Evolutionary conservation across 2,329 filamentous ascomycete species (phyloP), one percentile per base, ranked within the genome.

Genomic region (Pseudogymnoascus sp.): DNA sequence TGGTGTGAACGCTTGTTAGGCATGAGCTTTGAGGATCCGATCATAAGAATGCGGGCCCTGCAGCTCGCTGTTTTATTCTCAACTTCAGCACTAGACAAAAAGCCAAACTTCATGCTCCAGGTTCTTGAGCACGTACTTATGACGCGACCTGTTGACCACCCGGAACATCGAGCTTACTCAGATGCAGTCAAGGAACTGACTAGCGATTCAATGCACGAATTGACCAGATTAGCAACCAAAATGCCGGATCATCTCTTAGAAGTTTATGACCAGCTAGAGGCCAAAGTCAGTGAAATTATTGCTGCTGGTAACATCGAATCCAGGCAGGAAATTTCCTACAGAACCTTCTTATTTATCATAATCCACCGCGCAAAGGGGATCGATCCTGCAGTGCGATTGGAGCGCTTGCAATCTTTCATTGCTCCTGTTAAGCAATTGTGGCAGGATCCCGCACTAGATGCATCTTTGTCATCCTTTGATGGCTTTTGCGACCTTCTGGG

Each of bases 151-250:
- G 80, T 84, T 3, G 85, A 90, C 46, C 84, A 90, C 62, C 86
- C 89, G 2, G 84, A 89, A 50, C 84, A 89, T 69, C 82, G 84
- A 41, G 79, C 85, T 2, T 96, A 93, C 74, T 92, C 90, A 12
- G 95, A 98, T 67, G 88, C 93, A 1, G 89, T 97, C 37, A 95
- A 93, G 72, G 91, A 96, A 64, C 81, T 99, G 14, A 92, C 97
- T 72, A 85, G 84, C 3, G 85, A 96, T 71, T 90, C 91, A 70
- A 91, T 92, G 75, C 83, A 91, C 63, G 93, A 99, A 74, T 81
- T 98, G 64, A 92, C 96, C 70, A 85, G 93, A 63, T 81, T 99
- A 41, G 93, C 93, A 6, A 87, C 90, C 66, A 91, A 92, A 70
- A 96, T 97, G 82, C 89, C 95, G 0, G 90, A 98, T 73, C 89